phyloP scores from a whole-genome alignment of 2,329 filamentous ascomycete genomes.

The Aquanectria penicillioides region DNA sequence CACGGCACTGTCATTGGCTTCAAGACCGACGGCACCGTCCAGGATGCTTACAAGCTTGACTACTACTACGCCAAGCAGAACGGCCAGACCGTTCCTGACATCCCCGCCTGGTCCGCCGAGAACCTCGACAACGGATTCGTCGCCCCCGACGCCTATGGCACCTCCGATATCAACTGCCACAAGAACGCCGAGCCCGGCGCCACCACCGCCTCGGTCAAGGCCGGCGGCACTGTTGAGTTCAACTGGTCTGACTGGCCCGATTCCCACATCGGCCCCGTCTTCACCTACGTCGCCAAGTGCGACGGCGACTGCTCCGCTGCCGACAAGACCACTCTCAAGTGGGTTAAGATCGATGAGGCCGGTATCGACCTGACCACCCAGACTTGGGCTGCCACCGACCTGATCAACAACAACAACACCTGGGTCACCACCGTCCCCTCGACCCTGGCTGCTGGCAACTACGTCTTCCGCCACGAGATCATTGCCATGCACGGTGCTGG shows the following conservation, averaged over 20 bases:
- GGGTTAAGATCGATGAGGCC: slow-evolving; percentile 73
- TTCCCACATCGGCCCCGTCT: slow-evolving; percentile 63
- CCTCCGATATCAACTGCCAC: slow-evolving; percentile 60
- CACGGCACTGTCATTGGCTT: slow-evolving; percentile 38
- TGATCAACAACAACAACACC: slow-evolving; percentile 55
- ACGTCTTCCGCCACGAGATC: slow-evolving; percentile 63
- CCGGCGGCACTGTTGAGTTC: slow-evolving; percentile 53
- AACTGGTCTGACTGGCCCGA: slow-evolving; percentile 56
- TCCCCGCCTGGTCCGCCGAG: slow-evolving; percentile 53
- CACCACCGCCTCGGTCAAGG: slow-evolving; percentile 49
- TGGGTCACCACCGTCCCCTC: slow-evolving; percentile 50
- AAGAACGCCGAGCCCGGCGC: slow-evolving; percentile 48
- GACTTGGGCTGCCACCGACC: slow-evolving; percentile 49
- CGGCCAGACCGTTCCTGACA: slow-evolving; percentile 25
- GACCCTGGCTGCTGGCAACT: slow-evolving; percentile 51
- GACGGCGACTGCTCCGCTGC: slow-evolving; percentile 61
- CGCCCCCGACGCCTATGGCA: slow-evolving; percentile 50
- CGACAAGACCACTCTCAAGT: slow-evolving; percentile 63
- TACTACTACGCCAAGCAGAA: slow-evolving; percentile 39
- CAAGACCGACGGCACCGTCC: slow-evolving; percentile 35
- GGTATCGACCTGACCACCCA: slow-evolving; percentile 53
- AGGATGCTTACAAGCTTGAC: slow-evolving; percentile 30
- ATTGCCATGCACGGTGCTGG: slow-evolving; percentile 37
- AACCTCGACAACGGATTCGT: slow-evolving; percentile 64
- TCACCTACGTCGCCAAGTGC: slow-evolving; percentile 72